phyloP scores from a whole-genome alignment of 345 rosid genomes.

The Salix exigua region DNA sequence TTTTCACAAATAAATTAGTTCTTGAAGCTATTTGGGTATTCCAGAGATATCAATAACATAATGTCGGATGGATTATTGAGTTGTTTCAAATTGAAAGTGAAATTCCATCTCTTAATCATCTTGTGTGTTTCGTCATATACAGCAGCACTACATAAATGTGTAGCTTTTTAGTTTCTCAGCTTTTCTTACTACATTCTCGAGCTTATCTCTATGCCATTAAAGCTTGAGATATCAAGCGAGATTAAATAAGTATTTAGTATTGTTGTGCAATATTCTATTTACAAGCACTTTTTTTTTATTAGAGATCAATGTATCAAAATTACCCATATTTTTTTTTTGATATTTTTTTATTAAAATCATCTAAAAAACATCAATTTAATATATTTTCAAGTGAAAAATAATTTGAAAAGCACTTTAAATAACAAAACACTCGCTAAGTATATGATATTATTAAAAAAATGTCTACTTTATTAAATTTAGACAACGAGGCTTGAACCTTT shows the following conservation, averaged over 20 bases:
- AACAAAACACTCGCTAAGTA: too few species aligned
- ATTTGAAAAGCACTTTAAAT: too few species aligned
- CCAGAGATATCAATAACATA: not conserved
- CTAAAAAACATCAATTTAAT: too few species aligned
- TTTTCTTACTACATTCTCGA: not conserved
- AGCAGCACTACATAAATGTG: not conserved
- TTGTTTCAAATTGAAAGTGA: not conserved
- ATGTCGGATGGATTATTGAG: not conserved
- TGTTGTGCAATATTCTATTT: too few species aligned
- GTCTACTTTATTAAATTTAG: not conserved
- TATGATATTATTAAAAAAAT: not conserved
- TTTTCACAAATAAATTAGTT: not conserved
- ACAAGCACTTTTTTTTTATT: too few species aligned
- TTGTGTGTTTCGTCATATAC: too few species aligned
- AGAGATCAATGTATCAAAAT: too few species aligned
- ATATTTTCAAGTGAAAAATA: accelerated
- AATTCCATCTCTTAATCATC: too few species aligned
- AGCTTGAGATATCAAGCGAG: not conserved
- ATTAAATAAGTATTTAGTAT: not conserved
- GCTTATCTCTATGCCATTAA: not conserved
- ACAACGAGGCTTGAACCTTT: not conserved
- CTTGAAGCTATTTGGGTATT: not conserved
- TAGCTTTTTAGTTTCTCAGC: not conserved
- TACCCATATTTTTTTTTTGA: too few species aligned
- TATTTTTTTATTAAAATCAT: too few species aligned